phyloP scores from a whole-genome alignment of 2,329 filamentous ascomycete genomes.

The Apiospora kogelbergensis region DNA sequence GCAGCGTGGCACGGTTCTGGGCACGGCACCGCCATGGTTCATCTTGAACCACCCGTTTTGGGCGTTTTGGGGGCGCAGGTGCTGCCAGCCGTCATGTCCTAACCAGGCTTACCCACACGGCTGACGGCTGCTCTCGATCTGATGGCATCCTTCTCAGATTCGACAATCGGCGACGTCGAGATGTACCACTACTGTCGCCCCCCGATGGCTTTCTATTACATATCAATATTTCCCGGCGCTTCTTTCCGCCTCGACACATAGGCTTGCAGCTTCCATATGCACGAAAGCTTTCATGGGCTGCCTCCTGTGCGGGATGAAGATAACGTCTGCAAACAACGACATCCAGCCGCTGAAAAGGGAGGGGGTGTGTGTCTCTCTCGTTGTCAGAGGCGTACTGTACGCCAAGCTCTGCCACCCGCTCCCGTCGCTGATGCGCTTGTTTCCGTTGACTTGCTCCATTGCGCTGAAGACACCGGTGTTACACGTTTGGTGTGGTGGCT shows the following conservation, averaged over 20 bases:
- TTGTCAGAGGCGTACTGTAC: not conserved
- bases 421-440: not conserved
- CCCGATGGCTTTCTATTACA: not conserved
- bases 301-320: not conserved
- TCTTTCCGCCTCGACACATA: not conserved
- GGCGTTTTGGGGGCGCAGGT: too few species aligned
- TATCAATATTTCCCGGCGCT: not conserved
- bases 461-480: not conserved
- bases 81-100: too few species aligned
- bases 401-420: not conserved
- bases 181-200: not conserved
- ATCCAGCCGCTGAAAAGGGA: not conserved
- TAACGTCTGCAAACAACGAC: not conserved
- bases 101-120: not conserved
- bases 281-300: not conserved
- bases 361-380: not conserved
- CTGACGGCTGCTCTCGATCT: not conserved
- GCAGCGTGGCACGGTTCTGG: too few species aligned
- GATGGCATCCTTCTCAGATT: not conserved
- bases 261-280: not conserved
- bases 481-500: not conserved
- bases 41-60: not conserved
- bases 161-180: not conserved
- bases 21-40: not conserved
- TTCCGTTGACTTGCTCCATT: not conserved